Conservation (phyloP, 352 stramenopile genomes). For the Phytopythium boreale region DNA sequence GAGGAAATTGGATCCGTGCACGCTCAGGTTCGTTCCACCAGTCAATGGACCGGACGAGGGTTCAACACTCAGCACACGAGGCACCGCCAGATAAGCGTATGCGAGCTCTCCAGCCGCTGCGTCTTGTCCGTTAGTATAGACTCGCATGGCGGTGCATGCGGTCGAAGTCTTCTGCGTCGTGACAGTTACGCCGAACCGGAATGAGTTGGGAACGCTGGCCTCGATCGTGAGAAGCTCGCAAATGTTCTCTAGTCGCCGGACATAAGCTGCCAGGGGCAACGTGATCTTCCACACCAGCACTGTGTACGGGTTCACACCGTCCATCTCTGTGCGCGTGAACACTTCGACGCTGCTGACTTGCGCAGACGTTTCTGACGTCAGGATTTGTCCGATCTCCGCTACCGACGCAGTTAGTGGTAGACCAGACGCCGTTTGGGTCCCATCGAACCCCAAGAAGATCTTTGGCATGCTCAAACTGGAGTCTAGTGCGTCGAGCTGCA, state of each 20-base stretch:
- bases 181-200: conserved; percentile 24
- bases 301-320: background rate
- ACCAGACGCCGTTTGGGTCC: background rate
- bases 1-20: conserved; percentile 32
- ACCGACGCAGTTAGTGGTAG: background rate
- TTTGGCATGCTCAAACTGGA: background rate
- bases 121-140: conserved; percentile 29
- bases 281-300: conserved; percentile 14
- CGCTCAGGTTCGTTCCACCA: conserved; percentile 35
- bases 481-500: background rate
- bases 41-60: conserved; percentile 21
- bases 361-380: background rate
- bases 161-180: conserved; percentile 12
- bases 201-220: conserved; percentile 12
- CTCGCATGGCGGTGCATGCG: conserved; percentile 18
- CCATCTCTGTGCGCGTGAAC: background rate
- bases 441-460: background rate
- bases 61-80: conserved; percentile 20
- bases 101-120: conserved; percentile 11
- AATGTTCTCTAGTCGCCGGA: background rate
- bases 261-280: conserved; percentile 5
- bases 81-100: conserved; percentile 18
- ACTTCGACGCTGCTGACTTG: conserved; percentile 3
- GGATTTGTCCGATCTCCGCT: background rate
- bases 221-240: conserved; percentile 14